Evolutionary conservation across 805 yeast species (phyloP), one percentile per base, ranked within the genome.

Genomic region (Metschnikowia similis): DNA sequence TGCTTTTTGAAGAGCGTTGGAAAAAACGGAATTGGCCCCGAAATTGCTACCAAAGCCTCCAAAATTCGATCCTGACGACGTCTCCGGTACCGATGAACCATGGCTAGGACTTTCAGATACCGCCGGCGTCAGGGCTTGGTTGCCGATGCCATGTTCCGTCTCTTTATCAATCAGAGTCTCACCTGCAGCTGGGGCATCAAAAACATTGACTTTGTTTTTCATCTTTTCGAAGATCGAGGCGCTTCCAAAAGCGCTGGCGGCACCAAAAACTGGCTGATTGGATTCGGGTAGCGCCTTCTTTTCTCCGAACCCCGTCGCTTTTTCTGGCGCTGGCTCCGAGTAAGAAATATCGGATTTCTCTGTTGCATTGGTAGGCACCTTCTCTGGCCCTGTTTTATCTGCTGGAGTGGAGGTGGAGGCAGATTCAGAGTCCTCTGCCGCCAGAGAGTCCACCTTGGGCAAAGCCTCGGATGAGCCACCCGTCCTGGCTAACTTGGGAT

Each of bases 1-100:
- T 1, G 85, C 76, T 9, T 67, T 65, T 55, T 79, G 77, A 59
- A 83, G 82, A 0, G 87, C 86, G 57, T 79, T 79, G 2, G 75
- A 71, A 54, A 78, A 79, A 39, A 67, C 68, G 13, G 81, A 67
- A 32, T 69, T 66, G 3, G 79, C 64, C 0, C 83, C 83, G 64
- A 79, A 79, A 0, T 73, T 61, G 34, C 63, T 50, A 41, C 56
- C 60, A 36, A 57, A 57, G 32, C 52, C 53, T 11, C 56, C 56
- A 39, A 56, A 56, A 1, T 56, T 49, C 3, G 53, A 41, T 11
- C 50, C 45, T 17, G 52, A 41, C 1, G 56, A 26, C 16, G 50
- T 35, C 30, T 16, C 36, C 30, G 11, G 21, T 11, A 41, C 42
- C 11, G 40, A 21, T 16, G 35, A 27, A 9, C 29, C 32, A 32